Base-by-base conservation (phyloP, 2,329 filamentous ascomycete genomes). In the Leptographium procerum region DNA sequence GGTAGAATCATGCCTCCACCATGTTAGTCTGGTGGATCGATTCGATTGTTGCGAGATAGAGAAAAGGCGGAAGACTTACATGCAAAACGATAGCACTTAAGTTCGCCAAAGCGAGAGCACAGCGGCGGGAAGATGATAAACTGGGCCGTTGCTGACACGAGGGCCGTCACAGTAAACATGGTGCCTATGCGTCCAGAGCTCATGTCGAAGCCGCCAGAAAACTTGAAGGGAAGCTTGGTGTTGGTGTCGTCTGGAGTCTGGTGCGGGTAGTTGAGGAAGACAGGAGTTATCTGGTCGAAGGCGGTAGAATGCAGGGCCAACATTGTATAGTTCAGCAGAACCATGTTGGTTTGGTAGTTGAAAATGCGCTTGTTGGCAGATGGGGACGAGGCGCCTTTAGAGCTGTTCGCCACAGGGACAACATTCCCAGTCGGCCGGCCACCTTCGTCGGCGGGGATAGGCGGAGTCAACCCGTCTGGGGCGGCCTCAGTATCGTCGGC, bases 221-320 rank as follows among this genome's bases (percentile, higher is more conserved):
- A 96, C 66, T 88, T 87, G 66, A 96, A 86, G 0, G 91, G 91
- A 0, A 89, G 77, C 2, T 77, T 73, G 0, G 77, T 81, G 65
- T 83, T 83, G 59, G 82, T 78, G 52, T 80, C 71, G 36, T 80
- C 71, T 5, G 76, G 70, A 5, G 77, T 67, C 64, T 84, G 77
- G 1, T 71, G 71, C 0, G 87, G 86, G 63, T 89, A 87, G 71
- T 95, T 88, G 66, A 96, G 80, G 69, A 95, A 95, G 1, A 96
- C 89, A 3, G 91, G 88, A 1, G 97, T 81, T 2, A 92, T 78
- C 67, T 95, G 91, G 70, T 97, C 92, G 67, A 85, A 96, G 1
- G 89, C 85, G 45, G 95, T 84, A 0, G 84, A 85, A 70, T 96
- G 91, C 54, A 95, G 79, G 0, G 90, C 88, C 22, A 97, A 77